Percentiles rank a stretch among this genome's conserved stretches.
Conservation (phyloP, 2,329 filamentous ascomycete genomes). For the Epichloe bromicola region DNA sequence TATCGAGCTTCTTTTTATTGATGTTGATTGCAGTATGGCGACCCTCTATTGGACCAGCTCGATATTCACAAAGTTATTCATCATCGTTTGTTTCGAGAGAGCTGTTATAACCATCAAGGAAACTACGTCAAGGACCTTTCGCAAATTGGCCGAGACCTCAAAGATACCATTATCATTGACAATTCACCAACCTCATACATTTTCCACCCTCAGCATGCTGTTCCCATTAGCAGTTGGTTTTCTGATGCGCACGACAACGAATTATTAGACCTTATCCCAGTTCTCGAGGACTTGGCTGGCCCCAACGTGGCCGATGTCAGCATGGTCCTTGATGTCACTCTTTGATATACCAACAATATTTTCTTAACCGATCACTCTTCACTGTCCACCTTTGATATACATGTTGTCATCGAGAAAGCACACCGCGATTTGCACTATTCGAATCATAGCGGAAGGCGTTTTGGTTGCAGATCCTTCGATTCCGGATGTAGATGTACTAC, state of each 20-base stretch:
- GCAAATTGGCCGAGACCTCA: slow-evolving; percentile 87
- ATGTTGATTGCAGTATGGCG: slow-evolving; percentile 58
- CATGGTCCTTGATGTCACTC: slow-evolving; percentile 86
- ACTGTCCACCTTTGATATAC: slow-evolving; percentile 18
- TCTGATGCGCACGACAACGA: slow-evolving; percentile 99
- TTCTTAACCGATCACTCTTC: slow-evolving; percentile 15
- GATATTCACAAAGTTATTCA: slow-evolving; percentile 97
- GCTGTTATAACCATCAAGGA: slow-evolving; percentile 97
- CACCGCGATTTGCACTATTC: slow-evolving; percentile 24
- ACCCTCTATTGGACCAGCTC: slow-evolving; percentile 87
- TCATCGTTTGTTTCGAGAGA: slow-evolving; percentile 91
- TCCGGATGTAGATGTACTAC: slow-evolving; percentile 37
- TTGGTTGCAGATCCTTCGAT: slow-evolving; percentile 36
- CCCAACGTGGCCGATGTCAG: slow-evolving; percentile 88
- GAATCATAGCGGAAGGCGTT: slow-evolving; percentile 44
- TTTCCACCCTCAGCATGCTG: slow-evolving; percentile 96
- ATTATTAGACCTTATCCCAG: slow-evolving; percentile 89
- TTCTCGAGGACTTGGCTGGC: slow-evolving; percentile 90
- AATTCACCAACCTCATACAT: slow-evolving; percentile 99
- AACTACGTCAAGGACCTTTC: slow-evolving; percentile 99
- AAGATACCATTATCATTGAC: slow-evolving; percentile 98
- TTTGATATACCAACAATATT: slow-evolving; percentile 32
- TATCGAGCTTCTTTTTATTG: slow-evolving; percentile 2
- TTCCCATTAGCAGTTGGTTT: slow-evolving; percentile 99
- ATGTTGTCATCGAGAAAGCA: slow-evolving; percentile 18